Evolutionary conservation across 305 asterid genomes (phyloP).

Genomic region (Fraxinus floribunda): DNA sequence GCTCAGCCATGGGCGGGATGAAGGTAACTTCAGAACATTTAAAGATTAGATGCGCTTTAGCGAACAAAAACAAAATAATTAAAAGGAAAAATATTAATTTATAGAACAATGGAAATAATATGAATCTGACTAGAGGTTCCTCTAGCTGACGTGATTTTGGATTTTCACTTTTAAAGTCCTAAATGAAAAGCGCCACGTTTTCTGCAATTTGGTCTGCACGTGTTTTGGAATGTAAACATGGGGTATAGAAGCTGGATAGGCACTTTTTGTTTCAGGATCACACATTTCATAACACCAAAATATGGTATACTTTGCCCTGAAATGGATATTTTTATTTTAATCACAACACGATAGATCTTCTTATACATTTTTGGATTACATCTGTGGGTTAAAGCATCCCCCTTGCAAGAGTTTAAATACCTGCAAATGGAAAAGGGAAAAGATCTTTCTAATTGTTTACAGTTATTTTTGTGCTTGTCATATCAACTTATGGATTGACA

Average conservation of each 20-base stretch:
- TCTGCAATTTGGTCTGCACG: conserved; percentile 7
- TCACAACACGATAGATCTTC: not conserved
- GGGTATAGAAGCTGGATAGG: not conserved
- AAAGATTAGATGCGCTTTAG: not conserved
- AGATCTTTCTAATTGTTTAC: not conserved
- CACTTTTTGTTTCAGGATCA: not conserved
- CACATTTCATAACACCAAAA: not conserved
- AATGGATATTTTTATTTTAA: not conserved
- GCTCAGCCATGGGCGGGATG: conserved; percentile 97
- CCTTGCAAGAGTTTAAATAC: not conserved
- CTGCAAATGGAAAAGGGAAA: not conserved
- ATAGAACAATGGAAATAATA: conserved; percentile 11
- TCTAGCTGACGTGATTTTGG: not conserved
- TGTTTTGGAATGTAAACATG: not conserved
- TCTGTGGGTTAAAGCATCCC: not conserved
- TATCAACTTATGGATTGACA: conserved; percentile 9
- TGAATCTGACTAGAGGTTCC: conserved; percentile 9
- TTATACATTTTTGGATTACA: not conserved
- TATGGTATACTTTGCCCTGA: not conserved
- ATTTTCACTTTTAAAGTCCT: conserved; percentile 9
- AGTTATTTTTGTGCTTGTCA: not conserved
- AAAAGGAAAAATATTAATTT: conserved; percentile 17
- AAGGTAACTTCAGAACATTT: conserved; percentile 47
- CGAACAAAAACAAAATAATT: not conserved
- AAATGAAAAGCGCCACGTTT: not conserved